Evolutionary conservation across 2,329 filamentous ascomycete genomes (phyloP).

Genomic region (Diaporthe sp.): DNA sequence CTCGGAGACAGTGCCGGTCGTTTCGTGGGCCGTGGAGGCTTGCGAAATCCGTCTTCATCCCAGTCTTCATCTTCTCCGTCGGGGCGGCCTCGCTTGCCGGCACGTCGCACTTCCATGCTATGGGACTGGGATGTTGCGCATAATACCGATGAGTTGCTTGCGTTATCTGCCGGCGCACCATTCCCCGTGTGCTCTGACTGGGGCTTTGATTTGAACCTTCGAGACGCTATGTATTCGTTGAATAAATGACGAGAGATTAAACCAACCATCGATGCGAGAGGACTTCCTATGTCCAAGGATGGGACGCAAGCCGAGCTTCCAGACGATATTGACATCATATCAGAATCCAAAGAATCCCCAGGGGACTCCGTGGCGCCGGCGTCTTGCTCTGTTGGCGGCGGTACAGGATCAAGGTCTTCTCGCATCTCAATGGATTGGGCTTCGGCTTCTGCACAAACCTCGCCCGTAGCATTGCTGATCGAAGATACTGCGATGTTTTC

Average conservation of each 20-base stretch:
- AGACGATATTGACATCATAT: background rate
- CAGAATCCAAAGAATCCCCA: background rate
- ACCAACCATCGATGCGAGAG: background rate
- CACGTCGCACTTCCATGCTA: background rate
- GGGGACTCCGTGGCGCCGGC: background rate
- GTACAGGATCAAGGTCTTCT: background rate
- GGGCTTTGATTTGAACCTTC: background rate
- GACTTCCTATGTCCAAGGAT: background rate
- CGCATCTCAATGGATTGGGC: background rate
- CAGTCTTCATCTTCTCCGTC: background rate
- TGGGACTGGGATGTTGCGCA: background rate
- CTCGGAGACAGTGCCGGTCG: background rate
- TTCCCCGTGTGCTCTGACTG: background rate
- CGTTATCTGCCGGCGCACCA: too few relatives aligned
- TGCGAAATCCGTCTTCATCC: background rate
- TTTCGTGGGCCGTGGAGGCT: background rate
- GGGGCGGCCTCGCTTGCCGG: background rate
- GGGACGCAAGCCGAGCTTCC: background rate
- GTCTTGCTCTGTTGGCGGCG: background rate
- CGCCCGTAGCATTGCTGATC: background rate
- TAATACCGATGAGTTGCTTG: background rate
- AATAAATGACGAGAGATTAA: background rate
- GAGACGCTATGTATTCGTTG: background rate
- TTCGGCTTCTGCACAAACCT: background rate
- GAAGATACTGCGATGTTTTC: background rate